Base-by-base conservation (phyloP, 73 alveolate genomes). In the Tetrahymena malaccensis region DNA sequence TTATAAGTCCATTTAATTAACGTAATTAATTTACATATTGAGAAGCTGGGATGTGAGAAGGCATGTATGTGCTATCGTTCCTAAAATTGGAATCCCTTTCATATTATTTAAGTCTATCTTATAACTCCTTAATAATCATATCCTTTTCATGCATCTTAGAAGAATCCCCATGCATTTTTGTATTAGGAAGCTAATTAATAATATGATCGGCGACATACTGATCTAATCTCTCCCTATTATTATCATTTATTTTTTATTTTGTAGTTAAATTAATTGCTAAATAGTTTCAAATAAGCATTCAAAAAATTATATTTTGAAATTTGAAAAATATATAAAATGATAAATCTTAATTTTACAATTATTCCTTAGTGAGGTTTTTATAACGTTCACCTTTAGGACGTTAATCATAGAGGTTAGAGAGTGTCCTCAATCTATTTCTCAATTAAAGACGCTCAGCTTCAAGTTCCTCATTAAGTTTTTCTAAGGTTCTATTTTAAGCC, bases 401-500 rank as follows among this genome's bases (percentile, higher is more conserved):
- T 70, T 70, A n/a, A 70, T 70, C 89, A 70, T 70, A 70, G 37
- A 70, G 89, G 11, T 70, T 70, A 22, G 89, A 70, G 17, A 70
- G 89, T 0, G 37, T 94, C 55, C 96, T 89, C 34, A 96, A 34
- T 93, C 94, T 93, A 94, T 97, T 93, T 57, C 97, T 70, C 38
- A 93, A 93, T 94, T 95, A 70, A 33, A 95, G 83, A 85, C 99
- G 96, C 97, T 99, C 99, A 10, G 97, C 96, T 97, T 99, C 99
- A 57, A 98, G 97, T 85, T 98, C 99, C 94, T 98, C 99, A 89
- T 97, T 98, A 93, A 98, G 99, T 44, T 98, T 98, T 96, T 99
- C 99, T 33, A 99, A 97, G 37, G 97, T 97, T 94, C 98, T 96
- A 94, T 98, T 98, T 96, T 98, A 97, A 11, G 99, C 99, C 97